Evolutionary conservation across 345 rosid genomes (phyloP), one percentile per base, ranked within the genome.

Genomic region (Pugionium cornutum): DNA sequence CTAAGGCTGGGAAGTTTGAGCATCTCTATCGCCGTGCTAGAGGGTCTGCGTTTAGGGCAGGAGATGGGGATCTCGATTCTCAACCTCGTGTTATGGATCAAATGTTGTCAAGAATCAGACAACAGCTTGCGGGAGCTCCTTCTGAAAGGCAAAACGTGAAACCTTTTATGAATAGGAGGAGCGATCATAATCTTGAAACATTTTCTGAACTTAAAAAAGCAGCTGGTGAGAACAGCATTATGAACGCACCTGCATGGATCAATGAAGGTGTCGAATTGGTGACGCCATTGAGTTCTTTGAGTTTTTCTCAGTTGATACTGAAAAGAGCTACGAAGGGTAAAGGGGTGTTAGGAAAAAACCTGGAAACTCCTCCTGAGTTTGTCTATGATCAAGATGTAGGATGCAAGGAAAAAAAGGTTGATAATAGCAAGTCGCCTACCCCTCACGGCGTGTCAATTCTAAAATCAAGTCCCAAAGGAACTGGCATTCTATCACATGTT

Each of bases 241-340:
- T 61, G 68, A 75, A 69, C 10, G 78, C 56, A 64, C 71, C 76
- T 62, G 66, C 70, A 9, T 50, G 63, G 69, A 54, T 75, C 7
- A 63, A n/a, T 27, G 77, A 46, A 28, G 58, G 61, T 71, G 27
- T 41, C 40, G 77, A 70, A 1, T n/a, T 68, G 70, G 82, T 78
- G 39, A 54, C 72, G 31, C 53, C 64, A 0, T 72, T 66, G 58
- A 45, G 63, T 29, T 52, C 72, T 25, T 60, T 81, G 3, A 69
- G 75, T 62, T 76, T 80, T 44, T 76, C 85, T 64, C 83, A 74
- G 73, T 62, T 75, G 31, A 72, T 62, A 69, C 64, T 59, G 8
- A 76, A 79, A 68, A 74, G 76, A 58, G 74, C 64, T 58, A 56
- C 60, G 67, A 79, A 81, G 62, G 88, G 86, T 71, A 87, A 84